phyloP scores from a whole-genome alignment of 2,329 filamentous ascomycete species.

The Myriosclerotinia duriaeana region DNA sequence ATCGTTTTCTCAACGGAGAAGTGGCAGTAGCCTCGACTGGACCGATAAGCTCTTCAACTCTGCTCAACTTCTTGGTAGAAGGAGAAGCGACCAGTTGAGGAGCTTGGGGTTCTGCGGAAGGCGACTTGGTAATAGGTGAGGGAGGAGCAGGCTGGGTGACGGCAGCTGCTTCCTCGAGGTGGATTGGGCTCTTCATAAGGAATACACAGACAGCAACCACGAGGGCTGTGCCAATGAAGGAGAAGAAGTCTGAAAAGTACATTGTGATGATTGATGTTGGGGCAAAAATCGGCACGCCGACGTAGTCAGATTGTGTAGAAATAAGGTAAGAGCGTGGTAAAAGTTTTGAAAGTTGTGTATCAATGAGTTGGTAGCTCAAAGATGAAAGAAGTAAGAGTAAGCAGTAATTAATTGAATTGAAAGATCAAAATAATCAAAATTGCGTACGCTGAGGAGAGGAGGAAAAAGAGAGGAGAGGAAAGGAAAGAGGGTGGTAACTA shows the following conservation, averaged over 20 bases:
- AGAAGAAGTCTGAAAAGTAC: neutral
- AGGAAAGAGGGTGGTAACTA: neutral
- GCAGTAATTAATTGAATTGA: neutral
- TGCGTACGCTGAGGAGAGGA: constrained; percentile 1
- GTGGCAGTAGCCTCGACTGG: neutral
- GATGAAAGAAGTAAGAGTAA: constrained; percentile 14
- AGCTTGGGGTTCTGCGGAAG: neutral
- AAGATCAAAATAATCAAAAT: constrained; percentile 8
- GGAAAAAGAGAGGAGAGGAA: neutral
- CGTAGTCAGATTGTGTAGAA: neutral
- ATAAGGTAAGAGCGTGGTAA: neutral
- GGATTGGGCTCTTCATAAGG: neutral
- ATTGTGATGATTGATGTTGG: constrained; percentile 14
- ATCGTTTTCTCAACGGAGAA: neutral
- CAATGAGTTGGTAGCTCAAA: constrained; percentile 23
- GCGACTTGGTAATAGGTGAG: neutral
- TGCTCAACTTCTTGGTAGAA: neutral
- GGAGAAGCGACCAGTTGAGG: neutral
- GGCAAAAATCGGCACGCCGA: constrained; percentile 24
- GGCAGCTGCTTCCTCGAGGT: constrained; percentile 5
- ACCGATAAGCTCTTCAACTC: neutral
- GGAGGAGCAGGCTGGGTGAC: constrained; percentile 4
- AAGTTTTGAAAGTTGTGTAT: neutral
- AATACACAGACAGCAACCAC: constrained; percentile 7
- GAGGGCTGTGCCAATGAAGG: constrained; percentile 3